Evolutionary conservation across 352 stramenopile genomes (phyloP).

Genomic region (Phytopythium sindhum): DNA sequence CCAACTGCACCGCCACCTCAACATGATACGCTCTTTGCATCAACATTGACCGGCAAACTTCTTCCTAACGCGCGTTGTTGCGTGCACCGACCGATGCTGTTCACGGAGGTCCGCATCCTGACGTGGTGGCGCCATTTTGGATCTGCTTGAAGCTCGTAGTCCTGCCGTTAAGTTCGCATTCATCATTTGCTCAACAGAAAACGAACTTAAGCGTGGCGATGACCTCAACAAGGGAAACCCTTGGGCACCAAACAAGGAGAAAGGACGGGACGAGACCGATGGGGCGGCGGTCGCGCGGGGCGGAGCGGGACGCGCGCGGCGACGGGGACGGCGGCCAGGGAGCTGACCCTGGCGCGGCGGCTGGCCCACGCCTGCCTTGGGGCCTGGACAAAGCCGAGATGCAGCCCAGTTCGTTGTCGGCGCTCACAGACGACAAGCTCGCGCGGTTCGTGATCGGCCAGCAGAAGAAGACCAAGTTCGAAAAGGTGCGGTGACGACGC

Average conservation of each 20-base stretch:
- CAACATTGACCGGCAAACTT: too few species aligned
- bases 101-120: too few species aligned
- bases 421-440: slow-evolving; percentile 76
- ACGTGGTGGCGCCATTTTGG: background rate
- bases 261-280: background rate
- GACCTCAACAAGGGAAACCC: background rate
- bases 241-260: background rate
- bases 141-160: too few species aligned
- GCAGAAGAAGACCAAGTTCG: slow-evolving; percentile 87
- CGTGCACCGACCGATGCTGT: too few species aligned
- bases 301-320: background rate
- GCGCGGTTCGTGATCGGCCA: slow-evolving; percentile 72
- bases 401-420: slow-evolving; percentile 60
- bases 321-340: background rate
- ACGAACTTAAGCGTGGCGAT: background rate
- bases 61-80: too few species aligned
- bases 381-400: slow-evolving; percentile 62
- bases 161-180: background rate
- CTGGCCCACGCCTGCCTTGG: slow-evolving; percentile 36
- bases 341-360: background rate
- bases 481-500: slow-evolving; percentile 41
- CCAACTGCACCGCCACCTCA: background rate
- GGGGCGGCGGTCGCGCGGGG: slow-evolving; percentile 1
- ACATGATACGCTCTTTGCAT: slow-evolving; percentile 4
- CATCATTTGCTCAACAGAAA: background rate